Conservation (phyloP, 2,329 filamentous ascomycete genomes). For the Diaporthe sp. region DNA sequence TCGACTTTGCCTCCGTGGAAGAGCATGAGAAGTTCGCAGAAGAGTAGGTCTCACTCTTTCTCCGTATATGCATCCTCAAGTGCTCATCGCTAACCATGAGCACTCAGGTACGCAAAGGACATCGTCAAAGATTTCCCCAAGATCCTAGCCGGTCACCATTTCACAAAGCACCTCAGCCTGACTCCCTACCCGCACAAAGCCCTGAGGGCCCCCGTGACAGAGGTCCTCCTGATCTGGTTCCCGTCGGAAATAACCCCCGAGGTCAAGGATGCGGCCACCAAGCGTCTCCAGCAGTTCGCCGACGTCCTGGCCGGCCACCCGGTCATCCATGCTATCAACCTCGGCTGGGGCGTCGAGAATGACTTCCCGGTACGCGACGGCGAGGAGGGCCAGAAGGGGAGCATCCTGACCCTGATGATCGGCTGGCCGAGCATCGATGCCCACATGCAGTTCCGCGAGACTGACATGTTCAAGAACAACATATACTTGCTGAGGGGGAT, state of each 20-base stretch:
- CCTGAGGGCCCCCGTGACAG: constrained; percentile 40
- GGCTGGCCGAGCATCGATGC: constrained; percentile 55
- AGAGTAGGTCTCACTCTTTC: constrained; percentile 39
- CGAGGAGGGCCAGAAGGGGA: constrained; percentile 45
- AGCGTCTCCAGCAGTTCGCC: constrained; percentile 37
- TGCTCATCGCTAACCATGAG: not conserved
- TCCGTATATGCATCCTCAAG: not conserved
- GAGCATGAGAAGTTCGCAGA: constrained; percentile 43
- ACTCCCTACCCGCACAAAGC: constrained; percentile 34
- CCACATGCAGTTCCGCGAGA: constrained; percentile 52
- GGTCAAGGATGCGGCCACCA: constrained; percentile 12
- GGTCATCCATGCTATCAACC: constrained; percentile 36
- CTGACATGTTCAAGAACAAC: constrained; percentile 50
- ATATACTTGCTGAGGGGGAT: constrained; percentile 43
- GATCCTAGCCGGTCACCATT: constrained; percentile 40
- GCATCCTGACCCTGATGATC: constrained; percentile 46
- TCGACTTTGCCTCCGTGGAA: constrained; percentile 45
- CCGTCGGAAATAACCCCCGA: constrained; percentile 29
- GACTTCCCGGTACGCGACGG: constrained; percentile 48
- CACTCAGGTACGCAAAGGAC: constrained; percentile 39
- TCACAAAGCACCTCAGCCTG: constrained; percentile 42
- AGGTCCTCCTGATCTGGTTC: constrained; percentile 40
- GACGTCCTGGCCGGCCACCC: constrained; percentile 28
- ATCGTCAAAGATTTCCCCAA: constrained; percentile 41
- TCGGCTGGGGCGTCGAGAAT: constrained; percentile 49